A percentile compares a stretch with the other conserved stretches of the same genome.
phyloP scores from a whole-genome alignment of 257 asterid species.

The Petrea volubilis region DNA sequence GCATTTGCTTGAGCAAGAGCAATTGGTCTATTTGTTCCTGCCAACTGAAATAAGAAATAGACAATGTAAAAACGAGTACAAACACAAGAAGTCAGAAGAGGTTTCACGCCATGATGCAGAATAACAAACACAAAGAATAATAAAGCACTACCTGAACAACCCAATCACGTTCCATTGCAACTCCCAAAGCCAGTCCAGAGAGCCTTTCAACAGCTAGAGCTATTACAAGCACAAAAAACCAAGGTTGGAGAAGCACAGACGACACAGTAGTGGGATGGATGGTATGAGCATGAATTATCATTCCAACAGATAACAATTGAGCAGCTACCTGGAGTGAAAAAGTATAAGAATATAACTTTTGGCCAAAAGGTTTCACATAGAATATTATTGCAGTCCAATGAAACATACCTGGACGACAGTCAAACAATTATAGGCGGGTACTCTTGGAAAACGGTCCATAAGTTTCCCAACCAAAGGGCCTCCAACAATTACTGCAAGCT shows the following conservation, averaged over 20 bases:
- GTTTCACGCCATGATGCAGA: not conserved
- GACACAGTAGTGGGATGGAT: constrained; percentile 45
- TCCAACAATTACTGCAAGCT: constrained; percentile 90
- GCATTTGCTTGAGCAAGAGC: constrained; percentile 99
- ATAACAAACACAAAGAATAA: constrained; percentile 7
- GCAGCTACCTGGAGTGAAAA: constrained; percentile 75
- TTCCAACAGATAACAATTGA: constrained; percentile 81
- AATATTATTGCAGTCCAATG: constrained; percentile 4
- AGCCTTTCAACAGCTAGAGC: constrained; percentile 90
- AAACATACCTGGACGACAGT: constrained; percentile 66
- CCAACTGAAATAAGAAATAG: constrained; percentile 57
- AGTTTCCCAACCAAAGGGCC: constrained; percentile 93
- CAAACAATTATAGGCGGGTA: constrained; percentile 78
- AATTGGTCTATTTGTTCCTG: constrained; percentile 84
- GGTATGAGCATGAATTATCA: constrained; percentile 79
- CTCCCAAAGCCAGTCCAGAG: constrained; percentile 91
- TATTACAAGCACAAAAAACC: constrained; percentile 77
- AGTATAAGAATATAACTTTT: constrained; percentile 25
- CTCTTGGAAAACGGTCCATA: constrained; percentile 92
- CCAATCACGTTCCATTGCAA: constrained; percentile 98
- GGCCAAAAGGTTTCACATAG: constrained; percentile 16
- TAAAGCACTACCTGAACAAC: constrained; percentile 70
- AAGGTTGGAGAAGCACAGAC: constrained; percentile 71
- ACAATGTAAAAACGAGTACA: constrained; percentile 2
- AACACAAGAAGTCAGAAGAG: not conserved